Percentiles rank a stretch among this genome's conserved stretches.
Evolutionary conservation across 2,329 filamentous ascomycete species (phyloP).

Genomic region (Penicillium sp.): DNA sequence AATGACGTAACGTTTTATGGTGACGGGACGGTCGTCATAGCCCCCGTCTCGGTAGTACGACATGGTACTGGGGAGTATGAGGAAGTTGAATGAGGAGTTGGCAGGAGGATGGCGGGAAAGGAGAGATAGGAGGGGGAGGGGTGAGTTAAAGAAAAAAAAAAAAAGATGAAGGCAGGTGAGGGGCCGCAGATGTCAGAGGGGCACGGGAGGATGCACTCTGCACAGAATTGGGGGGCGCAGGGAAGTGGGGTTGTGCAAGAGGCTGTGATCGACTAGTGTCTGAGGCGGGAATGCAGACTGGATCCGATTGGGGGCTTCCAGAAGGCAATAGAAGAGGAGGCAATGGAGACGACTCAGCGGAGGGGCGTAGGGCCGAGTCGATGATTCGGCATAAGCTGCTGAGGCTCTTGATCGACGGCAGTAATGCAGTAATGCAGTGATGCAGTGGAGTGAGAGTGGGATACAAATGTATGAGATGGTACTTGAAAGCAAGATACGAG

Average conservation of each 20-base stretch:
- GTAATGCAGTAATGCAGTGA: no score
- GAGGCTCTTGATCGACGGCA: background rate
- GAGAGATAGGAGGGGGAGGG: slow-evolving; percentile 10
- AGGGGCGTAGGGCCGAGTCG: slow-evolving; percentile 5
- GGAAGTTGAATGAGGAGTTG: background rate
- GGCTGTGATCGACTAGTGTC: slow-evolving; percentile 23
- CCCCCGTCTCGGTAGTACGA: slow-evolving; percentile 48
- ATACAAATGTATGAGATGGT: no score
- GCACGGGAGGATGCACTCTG: slow-evolving; percentile 14
- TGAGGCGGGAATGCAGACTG: slow-evolving; percentile 10
- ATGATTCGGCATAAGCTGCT: background rate
- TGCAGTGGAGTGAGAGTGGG: background rate
- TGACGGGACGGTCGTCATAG: slow-evolving; percentile 50
- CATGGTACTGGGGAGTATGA: slow-evolving; percentile 24
- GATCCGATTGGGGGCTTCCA: slow-evolving; percentile 26
- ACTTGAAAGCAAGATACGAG: no score
- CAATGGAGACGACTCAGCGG: background rate
- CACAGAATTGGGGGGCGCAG: slow-evolving; percentile 27
- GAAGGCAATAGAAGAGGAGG: slow-evolving; percentile 17
- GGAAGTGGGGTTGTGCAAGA: slow-evolving; percentile 23
- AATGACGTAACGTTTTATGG: slow-evolving; percentile 62
- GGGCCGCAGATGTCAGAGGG: slow-evolving; percentile 5
- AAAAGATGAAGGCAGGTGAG: slow-evolving; percentile 3
- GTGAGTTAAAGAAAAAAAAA: background rate
- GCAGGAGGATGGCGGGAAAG: slow-evolving; percentile 9